Evolutionary conservation across 78 protist genomes (phyloP).

Genomic region (Pelomyxa schiedti): DNA sequence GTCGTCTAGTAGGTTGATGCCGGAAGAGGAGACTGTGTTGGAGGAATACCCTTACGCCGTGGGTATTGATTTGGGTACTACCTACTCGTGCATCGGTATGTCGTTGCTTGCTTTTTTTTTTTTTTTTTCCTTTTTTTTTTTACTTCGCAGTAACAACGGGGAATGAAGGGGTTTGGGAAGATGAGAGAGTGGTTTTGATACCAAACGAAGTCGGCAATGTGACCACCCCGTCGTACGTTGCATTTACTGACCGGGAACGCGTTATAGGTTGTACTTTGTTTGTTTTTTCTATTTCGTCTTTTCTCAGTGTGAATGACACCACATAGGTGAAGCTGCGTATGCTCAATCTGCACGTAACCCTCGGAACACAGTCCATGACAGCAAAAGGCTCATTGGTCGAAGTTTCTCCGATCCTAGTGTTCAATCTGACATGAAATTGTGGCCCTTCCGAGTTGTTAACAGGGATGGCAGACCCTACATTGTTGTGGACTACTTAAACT

Average conservation of each 20-base stretch:
- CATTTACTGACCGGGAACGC: slow-evolving; percentile 88
- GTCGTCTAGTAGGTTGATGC: too few species aligned
- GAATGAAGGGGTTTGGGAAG: too few species aligned
- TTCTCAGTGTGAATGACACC: too few species aligned
- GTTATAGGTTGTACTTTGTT: slow-evolving; percentile 93
- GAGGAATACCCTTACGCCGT: too few species aligned
- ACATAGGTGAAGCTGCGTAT: slow-evolving; percentile 83
- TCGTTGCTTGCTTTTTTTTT: too few species aligned
- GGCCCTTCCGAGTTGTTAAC: slow-evolving; percentile 83
- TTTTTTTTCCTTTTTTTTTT: too few species aligned
- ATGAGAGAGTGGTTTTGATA: slow-evolving; percentile 88
- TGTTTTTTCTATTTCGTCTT: too few species aligned
- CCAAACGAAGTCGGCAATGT: slow-evolving; percentile 98
- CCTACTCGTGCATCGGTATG: too few species aligned
- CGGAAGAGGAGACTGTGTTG: too few species aligned
- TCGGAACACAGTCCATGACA: slow-evolving; percentile 89
- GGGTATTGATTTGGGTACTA: too few species aligned
- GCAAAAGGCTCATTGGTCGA: slow-evolving; percentile 96
- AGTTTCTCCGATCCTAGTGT: slow-evolving; percentile 76
- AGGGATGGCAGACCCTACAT: slow-evolving; percentile 79
- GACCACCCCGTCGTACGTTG: slow-evolving; percentile 95
- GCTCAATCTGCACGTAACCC: slow-evolving; percentile 91
- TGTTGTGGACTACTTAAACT: slow-evolving; percentile 76
- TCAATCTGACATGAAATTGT: slow-evolving; percentile 86
- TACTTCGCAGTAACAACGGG: too few species aligned